Base-by-base conservation (phyloP, 2,329 filamentous ascomycete species). In the Cryoendolithus antarcticus region DNA sequence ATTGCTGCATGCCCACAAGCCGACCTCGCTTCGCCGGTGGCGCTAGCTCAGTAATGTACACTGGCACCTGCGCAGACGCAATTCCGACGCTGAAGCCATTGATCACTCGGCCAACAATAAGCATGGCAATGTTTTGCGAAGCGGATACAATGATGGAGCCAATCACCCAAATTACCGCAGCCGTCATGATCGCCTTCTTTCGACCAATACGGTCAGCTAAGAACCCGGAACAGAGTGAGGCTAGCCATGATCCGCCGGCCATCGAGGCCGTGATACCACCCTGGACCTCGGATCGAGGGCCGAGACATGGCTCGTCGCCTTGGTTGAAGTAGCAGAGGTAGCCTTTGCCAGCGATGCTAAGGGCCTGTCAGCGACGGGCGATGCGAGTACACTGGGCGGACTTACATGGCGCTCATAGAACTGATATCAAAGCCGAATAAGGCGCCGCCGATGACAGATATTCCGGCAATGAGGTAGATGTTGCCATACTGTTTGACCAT, bases 391-490 rank as follows among this genome's bases (percentile, higher is more conserved):
- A 9, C 8, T 12, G 12, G 9, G 21, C 9, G 24, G 34, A 45
- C 49, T 32, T 49, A 63, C 51, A 64, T 63, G 10, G 63, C 62
- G 41, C 74, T 77, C 80, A 86, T 84, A 32, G 77, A 82, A 40
- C 72, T 75, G 52, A 86, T 84, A 61, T 86, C 82, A 56, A 86
- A 86, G 50, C 82, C 83, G 53, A 86, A 86, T 15, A 86, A 66
- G 11, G 72, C 75, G 56, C 80, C 80, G 48, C 80, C 80, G 64
- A 69, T 67, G 46, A 74, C 67, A 55, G 72, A 65, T 54, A 75
- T 71, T 53, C 69, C 69, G 38, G 71, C 69, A 45, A 75, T 72
- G 42, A 68, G 57, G 52, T 77, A 77, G 49, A 75, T 67, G 47
- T 76, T 76, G 24, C 71, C 69, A 39, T 73, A 79, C 24, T 41